Evolutionary conservation across 148 eudicot species (phyloP).

Genomic region (Vaccinium myrtillus): DNA sequence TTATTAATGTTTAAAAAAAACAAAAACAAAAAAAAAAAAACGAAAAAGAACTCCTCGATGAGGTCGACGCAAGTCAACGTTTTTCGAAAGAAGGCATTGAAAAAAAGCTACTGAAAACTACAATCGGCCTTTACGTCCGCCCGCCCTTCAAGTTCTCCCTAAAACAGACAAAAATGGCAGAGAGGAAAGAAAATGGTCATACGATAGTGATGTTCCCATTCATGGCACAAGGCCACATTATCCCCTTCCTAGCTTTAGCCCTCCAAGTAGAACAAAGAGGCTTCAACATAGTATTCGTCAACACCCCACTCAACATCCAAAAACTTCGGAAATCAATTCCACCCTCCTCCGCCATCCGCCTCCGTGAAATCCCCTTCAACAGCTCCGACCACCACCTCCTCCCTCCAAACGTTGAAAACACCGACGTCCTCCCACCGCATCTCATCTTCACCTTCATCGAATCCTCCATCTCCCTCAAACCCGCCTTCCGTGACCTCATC

Average conservation of each 20-base stretch:
- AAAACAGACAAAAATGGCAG: slow-evolving; percentile 15
- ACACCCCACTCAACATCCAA: slow-evolving; percentile 52
- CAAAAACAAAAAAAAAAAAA: too few species aligned
- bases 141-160: too few species aligned
- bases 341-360: slow-evolving; percentile 30
- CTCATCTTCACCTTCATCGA: slow-evolving; percentile 35
- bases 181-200: slow-evolving; percentile 9
- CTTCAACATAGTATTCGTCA: slow-evolving; percentile 39
- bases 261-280: slow-evolving; percentile 30
- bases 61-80: too few species aligned
- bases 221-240: slow-evolving; percentile 71
- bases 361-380: slow-evolving; percentile 42
- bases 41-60: too few species aligned
- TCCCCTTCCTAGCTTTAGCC: slow-evolving; percentile 58
- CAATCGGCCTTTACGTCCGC: too few species aligned
- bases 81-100: too few species aligned
- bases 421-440: slow-evolving; percentile 38
- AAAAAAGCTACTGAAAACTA: too few species aligned
- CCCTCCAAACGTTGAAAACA: slow-evolving; percentile 23
- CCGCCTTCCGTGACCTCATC: slow-evolving; percentile 33
- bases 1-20: too few species aligned
- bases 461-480: slow-evolving; percentile 33
- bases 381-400: slow-evolving; percentile 50
- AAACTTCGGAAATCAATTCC: slow-evolving; percentile 35
- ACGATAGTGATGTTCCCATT: slow-evolving; percentile 56